These are phyloP conservation scores for Vachellia pachyceras DNA, from an alignment of 306 rosid species.

Conservation along the genomic window DNA sequence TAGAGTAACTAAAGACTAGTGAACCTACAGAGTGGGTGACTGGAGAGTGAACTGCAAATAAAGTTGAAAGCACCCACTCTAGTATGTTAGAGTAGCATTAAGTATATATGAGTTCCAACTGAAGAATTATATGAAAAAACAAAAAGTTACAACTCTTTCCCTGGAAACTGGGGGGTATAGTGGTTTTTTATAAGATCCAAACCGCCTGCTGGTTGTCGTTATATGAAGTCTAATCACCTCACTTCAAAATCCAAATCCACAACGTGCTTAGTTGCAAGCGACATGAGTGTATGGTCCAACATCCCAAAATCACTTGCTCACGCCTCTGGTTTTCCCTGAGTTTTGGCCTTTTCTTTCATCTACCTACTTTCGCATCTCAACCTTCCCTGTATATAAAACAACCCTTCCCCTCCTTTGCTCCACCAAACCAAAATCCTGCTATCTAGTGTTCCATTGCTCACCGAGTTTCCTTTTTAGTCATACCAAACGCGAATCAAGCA, in stretches of 20 bases:
- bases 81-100: too few species aligned
- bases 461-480: neutral
- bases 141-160: neutral
- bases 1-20: neutral
- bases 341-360: neutral
- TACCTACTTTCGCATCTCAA: neutral
- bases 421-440: neutral
- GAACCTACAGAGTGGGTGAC: neutral
- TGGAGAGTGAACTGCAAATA: neutral
- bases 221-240: neutral
- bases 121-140: too few species aligned
- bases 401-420: neutral
- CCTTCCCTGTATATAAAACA: constrained; percentile 7
- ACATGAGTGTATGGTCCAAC: neutral
- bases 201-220: neutral
- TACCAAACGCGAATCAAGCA: neutral
- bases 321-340: constrained; percentile 2
- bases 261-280: neutral
- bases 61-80: neutral
- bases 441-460: neutral
- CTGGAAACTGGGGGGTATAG: neutral
- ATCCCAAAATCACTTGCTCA: neutral
- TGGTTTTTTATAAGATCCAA: neutral
- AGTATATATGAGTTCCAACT: too few species aligned
- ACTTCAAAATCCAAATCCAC: neutral